Conservation (phyloP, 768 basidiomycete genomes). For the Rhodosporidiobolus odoratus region DNA sequence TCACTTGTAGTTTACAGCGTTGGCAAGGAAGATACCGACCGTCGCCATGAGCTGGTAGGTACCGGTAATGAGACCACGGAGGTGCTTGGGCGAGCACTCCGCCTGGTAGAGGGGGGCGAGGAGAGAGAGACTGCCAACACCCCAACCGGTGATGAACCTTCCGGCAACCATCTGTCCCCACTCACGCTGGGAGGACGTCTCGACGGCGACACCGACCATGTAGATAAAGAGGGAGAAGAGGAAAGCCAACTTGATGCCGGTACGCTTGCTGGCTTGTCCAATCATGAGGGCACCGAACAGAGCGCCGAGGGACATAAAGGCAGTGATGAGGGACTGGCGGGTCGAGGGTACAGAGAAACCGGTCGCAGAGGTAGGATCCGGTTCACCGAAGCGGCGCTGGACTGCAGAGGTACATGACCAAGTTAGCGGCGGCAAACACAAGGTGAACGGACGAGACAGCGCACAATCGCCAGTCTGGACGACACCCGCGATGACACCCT, state of each 20-base stretch:
- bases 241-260: slow-evolving; percentile 34
- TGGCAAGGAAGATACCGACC: slow-evolving; percentile 66
- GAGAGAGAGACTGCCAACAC: slow-evolving; percentile 32
- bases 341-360: slow-evolving; percentile 32
- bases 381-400: slow-evolving; percentile 33
- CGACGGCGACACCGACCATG: slow-evolving; percentile 32
- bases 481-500: slow-evolving; percentile 33
- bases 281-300: slow-evolving; percentile 33
- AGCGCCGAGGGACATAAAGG: slow-evolving; percentile 35
- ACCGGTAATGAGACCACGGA: slow-evolving; percentile 70
- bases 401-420: not conserved
- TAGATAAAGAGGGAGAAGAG: slow-evolving; percentile 34
- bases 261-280: slow-evolving; percentile 2
- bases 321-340: slow-evolving; percentile 37
- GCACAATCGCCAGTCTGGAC: slow-evolving; percentile 27
- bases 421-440: not conserved
- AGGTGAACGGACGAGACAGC: not conserved
- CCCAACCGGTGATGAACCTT: slow-evolving; percentile 18
- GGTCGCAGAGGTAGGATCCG: slow-evolving; percentile 13
- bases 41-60: slow-evolving; percentile 84
- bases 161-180: slow-evolving; percentile 15
- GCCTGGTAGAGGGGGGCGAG: slow-evolving; percentile 77
- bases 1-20: slow-evolving; percentile 31
- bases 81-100: slow-evolving; percentile 79
- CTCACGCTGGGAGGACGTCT: slow-evolving; percentile 15